A percentile compares a stretch with the other conserved stretches of the same genome.
phyloP scores from a whole-genome alignment of 2,329 filamentous ascomycete genomes.

The Rutstroemia sp. region DNA sequence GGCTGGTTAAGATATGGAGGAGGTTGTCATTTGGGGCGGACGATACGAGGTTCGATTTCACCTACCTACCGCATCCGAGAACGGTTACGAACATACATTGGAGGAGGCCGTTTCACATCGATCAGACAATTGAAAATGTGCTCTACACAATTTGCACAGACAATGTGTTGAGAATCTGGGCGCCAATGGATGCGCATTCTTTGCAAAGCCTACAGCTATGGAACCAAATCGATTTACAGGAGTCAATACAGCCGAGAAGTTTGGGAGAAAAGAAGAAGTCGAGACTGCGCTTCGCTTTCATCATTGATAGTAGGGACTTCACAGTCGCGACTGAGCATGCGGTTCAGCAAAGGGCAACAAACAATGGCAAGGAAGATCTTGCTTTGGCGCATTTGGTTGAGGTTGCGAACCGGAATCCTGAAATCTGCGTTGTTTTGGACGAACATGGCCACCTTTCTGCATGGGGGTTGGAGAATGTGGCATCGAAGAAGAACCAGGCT shows the following conservation, averaged over 20 bases:
- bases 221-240: slow-evolving; percentile 69
- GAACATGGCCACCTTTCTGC: slow-evolving; percentile 80
- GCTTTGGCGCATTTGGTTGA: slow-evolving; percentile 79
- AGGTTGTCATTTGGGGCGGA: slow-evolving; percentile 75
- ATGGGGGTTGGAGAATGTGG: slow-evolving; percentile 85
- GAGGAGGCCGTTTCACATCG: slow-evolving; percentile 69
- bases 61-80: slow-evolving; percentile 79
- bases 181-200: slow-evolving; percentile 63
- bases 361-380: slow-evolving; percentile 52
- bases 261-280: slow-evolving; percentile 13
- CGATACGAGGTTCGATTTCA: slow-evolving; percentile 81
- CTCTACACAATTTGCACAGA: slow-evolving; percentile 86
- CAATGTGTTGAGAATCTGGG: slow-evolving; percentile 76
- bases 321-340: slow-evolving; percentile 69
- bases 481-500: slow-evolving; percentile 57
- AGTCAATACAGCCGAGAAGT: slow-evolving; percentile 49
- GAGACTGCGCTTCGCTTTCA: slow-evolving; percentile 60
- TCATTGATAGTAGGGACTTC: slow-evolving; percentile 78
- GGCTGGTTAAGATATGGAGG: slow-evolving; percentile 88
- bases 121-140: slow-evolving; percentile 76
- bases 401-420: slow-evolving; percentile 75
- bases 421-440: slow-evolving; percentile 82
- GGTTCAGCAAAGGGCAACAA: slow-evolving; percentile 48
- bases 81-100: slow-evolving; percentile 79
- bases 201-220: slow-evolving; percentile 71